These are phyloP conservation scores for Dioscorea cayenensis DNA, from an alignment of 116 monocot species.

Conservation along the genomic window DNA sequence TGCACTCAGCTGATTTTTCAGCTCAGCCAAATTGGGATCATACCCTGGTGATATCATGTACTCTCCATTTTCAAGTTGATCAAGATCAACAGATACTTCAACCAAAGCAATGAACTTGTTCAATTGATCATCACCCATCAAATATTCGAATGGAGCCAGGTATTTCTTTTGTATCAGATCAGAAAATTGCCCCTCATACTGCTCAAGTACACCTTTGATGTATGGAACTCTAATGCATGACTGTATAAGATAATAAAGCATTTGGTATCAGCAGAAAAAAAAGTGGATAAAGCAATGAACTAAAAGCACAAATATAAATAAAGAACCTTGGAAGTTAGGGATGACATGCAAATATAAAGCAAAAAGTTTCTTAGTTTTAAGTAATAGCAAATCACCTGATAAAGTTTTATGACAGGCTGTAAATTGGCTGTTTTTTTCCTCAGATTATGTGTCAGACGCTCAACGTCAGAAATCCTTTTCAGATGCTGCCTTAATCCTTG, in stretches of 20 bases:
- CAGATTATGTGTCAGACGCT: constrained; percentile 61
- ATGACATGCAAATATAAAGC: too few species aligned
- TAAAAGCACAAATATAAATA: too few species aligned
- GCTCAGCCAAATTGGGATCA: constrained; percentile 49
- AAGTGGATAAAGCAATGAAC: background rate
- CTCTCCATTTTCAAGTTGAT: constrained; percentile 84
- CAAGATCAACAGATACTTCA: constrained; percentile 69
- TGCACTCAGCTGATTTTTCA: constrained; percentile 60
- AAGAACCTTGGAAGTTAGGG: too few species aligned
- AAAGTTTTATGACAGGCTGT: constrained; percentile 85
- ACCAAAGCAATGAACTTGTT: constrained; percentile 70
- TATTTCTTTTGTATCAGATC: constrained; percentile 54
- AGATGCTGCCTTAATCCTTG: constrained; percentile 74
- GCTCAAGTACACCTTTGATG: constrained; percentile 63
- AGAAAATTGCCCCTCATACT: constrained; percentile 70
- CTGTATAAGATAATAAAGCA: constrained; percentile 26
- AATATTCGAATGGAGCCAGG: constrained; percentile 37
- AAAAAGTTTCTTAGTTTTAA: background rate
- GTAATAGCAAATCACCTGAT: constrained; percentile 56
- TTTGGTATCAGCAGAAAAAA: background rate
- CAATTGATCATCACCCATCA: constrained; percentile 52
- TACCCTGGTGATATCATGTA: constrained; percentile 87
- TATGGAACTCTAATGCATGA: constrained; percentile 70
- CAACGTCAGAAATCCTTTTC: constrained; percentile 85
- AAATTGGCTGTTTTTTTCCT: constrained; percentile 60